Evolutionary conservation across 2,329 filamentous ascomycete genomes (phyloP), one percentile per base, ranked within the genome.

Genomic region (Penicillium concentricum): DNA sequence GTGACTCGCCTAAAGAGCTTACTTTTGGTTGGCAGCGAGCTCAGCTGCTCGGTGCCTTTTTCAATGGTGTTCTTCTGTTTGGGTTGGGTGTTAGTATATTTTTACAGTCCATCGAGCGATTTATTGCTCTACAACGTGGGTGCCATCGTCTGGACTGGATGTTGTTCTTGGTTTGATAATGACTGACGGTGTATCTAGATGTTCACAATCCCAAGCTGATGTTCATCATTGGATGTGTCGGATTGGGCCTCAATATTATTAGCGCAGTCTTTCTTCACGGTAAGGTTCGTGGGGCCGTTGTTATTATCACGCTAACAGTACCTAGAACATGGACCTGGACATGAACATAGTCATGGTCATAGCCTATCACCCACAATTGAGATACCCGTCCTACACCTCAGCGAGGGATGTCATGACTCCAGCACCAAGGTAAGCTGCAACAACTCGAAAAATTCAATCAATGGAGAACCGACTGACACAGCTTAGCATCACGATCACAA

Each of bases 21-120:
- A 84, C 88, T 0, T 92, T 89, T 63, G 89, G 89, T n/a, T 92
- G 88, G 88, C 86, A 89, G 55, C 82, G 89, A 32, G 87, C 88
- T 16, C 82, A 84, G n/a, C 72, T 91, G 1, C 78, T 92, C 0
- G 89, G 89, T 5, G 87, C 88, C 22, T 92, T 92, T 72, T 92
- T 92, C 80, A 92, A 92, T 66, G 89, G 89, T 15, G 85, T 87
- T 1, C 89, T 92, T 57, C 79, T 92, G 1, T 72, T 91, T 16
- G 88, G 87, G 0, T 76, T 92, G 2, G 87, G 87, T 1, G 72
- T 91, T 35, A 90, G 87, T 70, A 89, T 92, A 48, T 81, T 88
- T 34, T 75, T 92, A 3, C 89, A 92, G 67, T 86, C 88, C 0
- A 80, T 92, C 49, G 87, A 92, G 72, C 79, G 88, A 35, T 73